Evolutionary conservation across 2,329 filamentous ascomycete genomes (phyloP).

Genomic region (Aspergillus ruber): DNA sequence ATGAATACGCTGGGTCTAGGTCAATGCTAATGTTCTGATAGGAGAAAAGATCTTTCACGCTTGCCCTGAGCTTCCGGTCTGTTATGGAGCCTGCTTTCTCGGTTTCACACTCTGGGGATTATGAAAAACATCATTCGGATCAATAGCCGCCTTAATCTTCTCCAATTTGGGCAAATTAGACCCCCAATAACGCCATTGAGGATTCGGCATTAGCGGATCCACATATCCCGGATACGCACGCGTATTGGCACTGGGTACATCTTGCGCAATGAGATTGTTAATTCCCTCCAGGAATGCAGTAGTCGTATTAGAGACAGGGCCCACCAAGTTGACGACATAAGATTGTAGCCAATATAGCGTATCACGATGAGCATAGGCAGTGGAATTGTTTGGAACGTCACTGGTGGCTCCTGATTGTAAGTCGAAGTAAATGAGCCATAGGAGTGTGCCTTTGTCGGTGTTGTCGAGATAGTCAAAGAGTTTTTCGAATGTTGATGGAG

Average conservation of each 20-base stretch:
- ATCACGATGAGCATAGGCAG: conserved; percentile 59
- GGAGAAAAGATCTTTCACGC: no score
- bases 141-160: conserved; percentile 47
- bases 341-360: conserved; percentile 59
- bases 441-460: conserved; percentile 44
- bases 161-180: conserved; percentile 44
- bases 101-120: conserved; percentile 48
- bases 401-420: conserved; percentile 54
- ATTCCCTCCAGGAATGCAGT: conserved; percentile 49
- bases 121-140: conserved; percentile 51
- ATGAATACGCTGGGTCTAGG: no score
- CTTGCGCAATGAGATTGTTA: conserved; percentile 28
- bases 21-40: no score
- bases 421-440: conserved; percentile 60
- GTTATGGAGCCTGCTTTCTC: no score
- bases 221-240: conserved; percentile 60
- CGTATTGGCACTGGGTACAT: conserved; percentile 31
- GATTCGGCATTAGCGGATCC: conserved; percentile 43
- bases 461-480: conserved; percentile 51
- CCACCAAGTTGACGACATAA: conserved; percentile 50
- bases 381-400: conserved; percentile 50
- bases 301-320: conserved; percentile 39
- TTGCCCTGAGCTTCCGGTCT: no score
- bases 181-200: conserved; percentile 52
- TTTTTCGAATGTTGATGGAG: conserved; percentile 39